Percentiles rank a stretch among this genome's conserved stretches.
Evolutionary conservation across 78 protist genomes (phyloP).

Genomic region (Ministeria vibrans): DNA sequence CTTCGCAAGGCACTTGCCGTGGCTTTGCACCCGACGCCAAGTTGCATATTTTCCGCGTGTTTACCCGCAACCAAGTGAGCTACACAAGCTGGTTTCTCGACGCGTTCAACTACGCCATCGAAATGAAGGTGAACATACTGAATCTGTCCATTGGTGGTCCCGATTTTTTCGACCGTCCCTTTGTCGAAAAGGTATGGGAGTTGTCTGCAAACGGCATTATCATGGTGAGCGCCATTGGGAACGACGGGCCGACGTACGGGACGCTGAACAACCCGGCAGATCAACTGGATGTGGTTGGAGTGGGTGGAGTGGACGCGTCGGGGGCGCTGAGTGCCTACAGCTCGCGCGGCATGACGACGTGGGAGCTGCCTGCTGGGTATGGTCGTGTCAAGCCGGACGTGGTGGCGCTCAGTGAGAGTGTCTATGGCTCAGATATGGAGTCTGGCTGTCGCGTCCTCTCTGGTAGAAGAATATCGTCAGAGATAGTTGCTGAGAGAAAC

Average conservation of each 20-base stretch:
- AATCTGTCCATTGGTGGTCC: conserved; percentile 93
- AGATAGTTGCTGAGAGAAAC: too few relatives aligned
- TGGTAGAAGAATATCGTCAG: conserved; percentile 45
- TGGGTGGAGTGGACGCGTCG: conserved; percentile 66
- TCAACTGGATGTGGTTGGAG: conserved; percentile 91
- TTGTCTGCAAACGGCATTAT: conserved; percentile 69
- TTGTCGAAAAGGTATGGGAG: conserved; percentile 90
- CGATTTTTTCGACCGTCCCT: conserved; percentile 86
- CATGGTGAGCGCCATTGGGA: conserved; percentile 90
- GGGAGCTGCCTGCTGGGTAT: conserved; percentile 90
- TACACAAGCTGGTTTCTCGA: conserved; percentile 94
- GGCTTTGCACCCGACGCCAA: conserved; percentile 89
- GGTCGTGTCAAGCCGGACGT: conserved; percentile 94
- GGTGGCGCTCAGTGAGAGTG: conserved; percentile 57
- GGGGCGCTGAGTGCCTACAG: conserved; percentile 41
- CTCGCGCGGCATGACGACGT: conserved; percentile 83
- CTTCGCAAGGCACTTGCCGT: conserved; percentile 33
- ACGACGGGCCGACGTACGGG: conserved; percentile 93
- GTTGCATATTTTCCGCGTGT: conserved; percentile 76
- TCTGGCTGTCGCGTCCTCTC: conserved; percentile 59
- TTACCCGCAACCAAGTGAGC: conserved; percentile 59
- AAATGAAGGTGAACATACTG: conserved; percentile 46
- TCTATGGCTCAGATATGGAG: conserved; percentile 14
- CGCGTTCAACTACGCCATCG: conserved; percentile 90
- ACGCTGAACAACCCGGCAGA: conserved; percentile 94